These are phyloP conservation scores for Exsudoporus frostii DNA, from an alignment of 768 basidiomycete genomes.

Conservation along the genomic window DNA sequence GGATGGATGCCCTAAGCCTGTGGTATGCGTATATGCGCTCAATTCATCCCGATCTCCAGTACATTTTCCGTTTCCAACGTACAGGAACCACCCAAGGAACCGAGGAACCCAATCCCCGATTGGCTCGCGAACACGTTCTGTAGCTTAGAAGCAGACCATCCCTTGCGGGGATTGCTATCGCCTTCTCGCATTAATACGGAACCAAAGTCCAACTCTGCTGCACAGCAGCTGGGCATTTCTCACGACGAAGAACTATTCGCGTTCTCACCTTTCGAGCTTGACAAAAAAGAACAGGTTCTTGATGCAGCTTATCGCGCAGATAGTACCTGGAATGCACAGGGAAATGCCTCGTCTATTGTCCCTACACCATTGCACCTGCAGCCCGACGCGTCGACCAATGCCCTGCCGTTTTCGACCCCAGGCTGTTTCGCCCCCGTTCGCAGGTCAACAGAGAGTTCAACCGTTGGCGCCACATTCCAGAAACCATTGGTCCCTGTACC, in stretches of 20 bases:
- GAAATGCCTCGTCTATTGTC: not conserved
- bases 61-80: slow-evolving; percentile 10
- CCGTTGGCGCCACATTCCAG: not conserved
- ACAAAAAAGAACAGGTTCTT: slow-evolving; percentile 4
- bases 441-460: not conserved
- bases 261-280: slow-evolving; percentile 25
- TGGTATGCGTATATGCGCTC: slow-evolving; percentile 33
- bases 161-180: slow-evolving; percentile 32
- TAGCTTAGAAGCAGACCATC: slow-evolving; percentile 37
- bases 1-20: slow-evolving; percentile 5
- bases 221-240: slow-evolving; percentile 1
- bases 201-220: not conserved
- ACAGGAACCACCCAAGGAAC: slow-evolving; percentile 19
- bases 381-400: not conserved
- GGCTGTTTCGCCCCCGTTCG: slow-evolving; percentile 17
- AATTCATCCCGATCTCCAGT: slow-evolving; percentile 9
- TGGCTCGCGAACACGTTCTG: slow-evolving; percentile 58
- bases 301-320: slow-evolving; percentile 1
- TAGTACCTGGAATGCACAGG: not conserved
- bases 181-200: slow-evolving; percentile 13
- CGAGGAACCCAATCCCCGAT: slow-evolving; percentile 40
- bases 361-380: not conserved
- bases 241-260: slow-evolving; percentile 25
- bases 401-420: slow-evolving; percentile 26
- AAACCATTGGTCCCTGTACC: not conserved